A percentile compares a stretch with the other conserved stretches of the same genome.
phyloP scores from a whole-genome alignment of 805 yeast species.

The Wickerhamiella qilinensis region DNA sequence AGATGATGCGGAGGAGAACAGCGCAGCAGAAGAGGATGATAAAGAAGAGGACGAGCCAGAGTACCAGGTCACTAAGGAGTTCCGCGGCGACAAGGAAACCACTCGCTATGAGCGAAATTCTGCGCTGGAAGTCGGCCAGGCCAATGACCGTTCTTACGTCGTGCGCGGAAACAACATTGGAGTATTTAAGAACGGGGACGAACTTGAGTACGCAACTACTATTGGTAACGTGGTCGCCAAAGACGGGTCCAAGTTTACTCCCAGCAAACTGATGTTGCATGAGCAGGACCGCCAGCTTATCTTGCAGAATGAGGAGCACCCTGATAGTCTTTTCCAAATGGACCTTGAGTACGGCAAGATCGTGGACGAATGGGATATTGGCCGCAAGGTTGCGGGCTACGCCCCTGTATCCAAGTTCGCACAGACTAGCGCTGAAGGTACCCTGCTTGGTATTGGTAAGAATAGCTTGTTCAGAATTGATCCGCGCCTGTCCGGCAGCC shows the following conservation, averaged over 20 bases:
- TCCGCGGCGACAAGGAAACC: slow-evolving; percentile 9
- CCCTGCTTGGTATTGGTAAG: slow-evolving; percentile 51
- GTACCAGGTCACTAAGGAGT: neutral
- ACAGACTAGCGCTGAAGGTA: slow-evolving; percentile 57
- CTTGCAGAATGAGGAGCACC: slow-evolving; percentile 36
- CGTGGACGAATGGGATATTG: slow-evolving; percentile 61
- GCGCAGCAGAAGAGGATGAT: slow-evolving; percentile 21
- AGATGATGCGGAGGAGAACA: slow-evolving; percentile 20
- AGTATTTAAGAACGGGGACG: slow-evolving; percentile 47
- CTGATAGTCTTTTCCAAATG: slow-evolving; percentile 44
- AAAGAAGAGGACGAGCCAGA: slow-evolving; percentile 23
- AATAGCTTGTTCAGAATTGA: slow-evolving; percentile 61
- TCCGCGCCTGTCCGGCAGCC: slow-evolving; percentile 47
- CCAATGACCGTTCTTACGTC: slow-evolving; percentile 60
- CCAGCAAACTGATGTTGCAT: slow-evolving; percentile 60
- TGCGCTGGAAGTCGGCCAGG: slow-evolving; percentile 53
- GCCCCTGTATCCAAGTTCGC: slow-evolving; percentile 62
- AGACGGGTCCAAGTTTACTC: slow-evolving; percentile 35
- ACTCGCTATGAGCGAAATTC: slow-evolving; percentile 32
- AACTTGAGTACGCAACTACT: slow-evolving; percentile 47
- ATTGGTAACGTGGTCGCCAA: slow-evolving; percentile 42
- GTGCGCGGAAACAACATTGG: slow-evolving; percentile 69
- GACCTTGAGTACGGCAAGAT: slow-evolving; percentile 66
- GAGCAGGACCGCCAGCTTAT: slow-evolving; percentile 55
- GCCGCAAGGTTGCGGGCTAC: slow-evolving; percentile 31